A percentile compares a stretch with the other conserved stretches of the same genome.
Evolutionary conservation across 441 rosid genomes (phyloP).

Genomic region (Pelargonium cotyledonis): DNA sequence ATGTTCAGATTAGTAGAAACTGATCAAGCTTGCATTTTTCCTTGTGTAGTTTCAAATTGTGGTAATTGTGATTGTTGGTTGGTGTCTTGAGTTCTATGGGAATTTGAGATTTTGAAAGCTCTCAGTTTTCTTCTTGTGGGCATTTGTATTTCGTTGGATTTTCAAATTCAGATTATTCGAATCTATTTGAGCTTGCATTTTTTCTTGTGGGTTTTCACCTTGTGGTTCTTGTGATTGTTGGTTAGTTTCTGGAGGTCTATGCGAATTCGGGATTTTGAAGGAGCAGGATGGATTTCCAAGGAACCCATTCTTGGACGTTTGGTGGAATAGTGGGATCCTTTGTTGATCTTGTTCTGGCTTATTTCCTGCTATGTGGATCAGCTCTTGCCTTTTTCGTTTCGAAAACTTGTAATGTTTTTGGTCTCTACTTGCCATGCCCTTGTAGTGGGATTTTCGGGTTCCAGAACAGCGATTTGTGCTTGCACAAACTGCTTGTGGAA

Average conservation of each 20-base stretch:
- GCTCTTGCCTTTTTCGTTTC: conserved; percentile 29
- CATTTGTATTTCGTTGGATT: not conserved
- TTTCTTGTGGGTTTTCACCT: conserved; percentile 11
- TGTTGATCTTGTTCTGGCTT: conserved; percentile 44
- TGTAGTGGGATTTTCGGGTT: conserved; percentile 37
- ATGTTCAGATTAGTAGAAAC: conserved; percentile 6
- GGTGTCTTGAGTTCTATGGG: no score
- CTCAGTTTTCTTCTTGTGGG: conserved; percentile 10
- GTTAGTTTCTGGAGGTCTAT: not conserved
- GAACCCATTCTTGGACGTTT: conserved; percentile 33
- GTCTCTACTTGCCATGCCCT: conserved; percentile 38
- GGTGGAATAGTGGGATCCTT: conserved; percentile 35
- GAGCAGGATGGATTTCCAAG: conserved; percentile 28
- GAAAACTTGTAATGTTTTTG: conserved; percentile 28
- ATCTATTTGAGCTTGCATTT: conserved; percentile 1
- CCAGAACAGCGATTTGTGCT: conserved; percentile 28
- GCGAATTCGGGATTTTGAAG: not conserved
- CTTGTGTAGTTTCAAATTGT: no score
- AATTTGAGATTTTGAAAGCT: no score
- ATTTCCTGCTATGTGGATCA: conserved; percentile 41
- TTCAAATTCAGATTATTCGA: not conserved
- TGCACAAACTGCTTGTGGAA: conserved; percentile 39
- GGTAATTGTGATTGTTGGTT: no score
- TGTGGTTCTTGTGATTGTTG: not conserved
- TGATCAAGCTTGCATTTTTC: not conserved